Evolutionary conservation across 2,329 filamentous ascomycete species (phyloP).

Genomic region (Scedosporium aurantiacum): DNA sequence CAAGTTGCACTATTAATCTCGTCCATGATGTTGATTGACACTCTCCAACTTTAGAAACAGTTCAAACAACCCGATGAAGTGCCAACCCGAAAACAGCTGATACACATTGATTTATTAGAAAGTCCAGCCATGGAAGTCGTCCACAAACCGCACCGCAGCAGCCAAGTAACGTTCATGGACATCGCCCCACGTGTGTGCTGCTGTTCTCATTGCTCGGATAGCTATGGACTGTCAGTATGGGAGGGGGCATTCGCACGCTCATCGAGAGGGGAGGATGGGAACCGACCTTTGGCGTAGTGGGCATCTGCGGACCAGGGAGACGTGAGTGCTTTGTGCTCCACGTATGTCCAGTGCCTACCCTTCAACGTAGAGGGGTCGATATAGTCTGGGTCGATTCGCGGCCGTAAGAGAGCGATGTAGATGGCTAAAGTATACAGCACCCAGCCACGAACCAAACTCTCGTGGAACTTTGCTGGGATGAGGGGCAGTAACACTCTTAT

Average conservation of each 20-base stretch:
- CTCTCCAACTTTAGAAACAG: too few species aligned
- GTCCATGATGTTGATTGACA: too few species aligned
- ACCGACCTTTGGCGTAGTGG: constrained; percentile 72
- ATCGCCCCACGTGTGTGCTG: constrained; percentile 64
- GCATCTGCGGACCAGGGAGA: constrained; percentile 60
- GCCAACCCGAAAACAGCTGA: too few species aligned
- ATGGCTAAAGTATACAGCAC: constrained; percentile 72
- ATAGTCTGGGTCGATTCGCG: constrained; percentile 55
- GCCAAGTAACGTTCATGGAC: constrained; percentile 53
- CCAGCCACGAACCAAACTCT: constrained; percentile 72
- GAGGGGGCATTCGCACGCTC: neutral
- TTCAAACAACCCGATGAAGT: too few species aligned
- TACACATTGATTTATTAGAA: neutral
- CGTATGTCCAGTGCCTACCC: constrained; percentile 64
- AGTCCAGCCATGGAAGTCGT: constrained; percentile 61
- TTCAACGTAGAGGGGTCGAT: constrained; percentile 48
- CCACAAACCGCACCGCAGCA: constrained; percentile 60
- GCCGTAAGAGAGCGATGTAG: constrained; percentile 67
- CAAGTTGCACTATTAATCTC: too few species aligned
- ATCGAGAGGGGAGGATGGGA: neutral
- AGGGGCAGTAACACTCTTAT: constrained; percentile 74
- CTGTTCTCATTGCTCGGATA: constrained; percentile 63
- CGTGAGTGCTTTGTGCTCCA: constrained; percentile 58
- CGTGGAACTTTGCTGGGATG: constrained; percentile 61
- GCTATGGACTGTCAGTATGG: constrained; percentile 2